These are phyloP conservation scores for Rhodotorula diobovata DNA, from an alignment of 768 basidiomycete species.

Conservation along the genomic window DNA sequence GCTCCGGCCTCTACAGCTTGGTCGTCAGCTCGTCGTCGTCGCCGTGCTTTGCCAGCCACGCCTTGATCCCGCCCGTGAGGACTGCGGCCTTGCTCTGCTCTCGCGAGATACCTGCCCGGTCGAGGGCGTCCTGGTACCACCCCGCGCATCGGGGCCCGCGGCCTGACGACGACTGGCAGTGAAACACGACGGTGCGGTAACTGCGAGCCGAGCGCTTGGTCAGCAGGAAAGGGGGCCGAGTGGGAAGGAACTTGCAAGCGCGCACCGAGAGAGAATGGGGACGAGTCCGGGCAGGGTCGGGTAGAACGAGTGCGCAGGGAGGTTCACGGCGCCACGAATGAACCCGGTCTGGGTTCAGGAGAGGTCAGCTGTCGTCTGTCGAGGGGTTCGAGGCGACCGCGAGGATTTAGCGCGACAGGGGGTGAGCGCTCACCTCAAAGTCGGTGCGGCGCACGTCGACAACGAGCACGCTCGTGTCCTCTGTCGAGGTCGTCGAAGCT, in stretches of 20 bases:
- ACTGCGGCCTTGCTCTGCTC: conserved; percentile 23
- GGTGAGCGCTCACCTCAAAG: conserved; percentile 46
- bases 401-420: neutral
- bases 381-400: neutral
- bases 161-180: conserved; percentile 39
- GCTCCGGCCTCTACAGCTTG: conserved; percentile 18
- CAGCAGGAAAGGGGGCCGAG: neutral
- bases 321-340: conserved; percentile 50
- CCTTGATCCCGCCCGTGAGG: conserved; percentile 42
- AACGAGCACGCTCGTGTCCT: conserved; percentile 44
- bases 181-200: conserved; percentile 37
- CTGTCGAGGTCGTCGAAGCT: too few relatives aligned
- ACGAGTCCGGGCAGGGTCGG: conserved; percentile 47
- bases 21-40: conserved; percentile 26
- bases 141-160: conserved; percentile 42
- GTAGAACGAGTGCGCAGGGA: conserved; percentile 53
- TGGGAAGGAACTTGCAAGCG: neutral
- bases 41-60: conserved; percentile 31
- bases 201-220: neutral
- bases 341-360: conserved; percentile 4
- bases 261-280: conserved; percentile 43
- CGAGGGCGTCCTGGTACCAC: conserved; percentile 39
- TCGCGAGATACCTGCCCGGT: conserved; percentile 1
- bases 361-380: neutral
- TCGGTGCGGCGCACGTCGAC: conserved; percentile 51